Conservation (phyloP, 108 stramenopile species). For the Discostella stelligeroides region DNA sequence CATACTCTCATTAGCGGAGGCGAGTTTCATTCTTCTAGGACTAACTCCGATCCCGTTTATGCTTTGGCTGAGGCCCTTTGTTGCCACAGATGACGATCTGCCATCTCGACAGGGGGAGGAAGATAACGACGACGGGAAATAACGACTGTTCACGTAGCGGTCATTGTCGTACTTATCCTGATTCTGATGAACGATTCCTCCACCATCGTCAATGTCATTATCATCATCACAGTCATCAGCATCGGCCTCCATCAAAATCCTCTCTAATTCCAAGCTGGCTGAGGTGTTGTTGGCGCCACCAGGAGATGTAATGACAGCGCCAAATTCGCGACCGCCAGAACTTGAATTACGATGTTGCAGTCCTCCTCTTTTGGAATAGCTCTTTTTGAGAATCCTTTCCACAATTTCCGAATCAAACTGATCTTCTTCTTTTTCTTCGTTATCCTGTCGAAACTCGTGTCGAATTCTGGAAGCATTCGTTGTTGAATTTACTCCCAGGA, state of each 20-base stretch:
- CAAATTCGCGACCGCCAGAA: background rate
- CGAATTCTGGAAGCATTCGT: too few species aligned
- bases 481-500: too few species aligned
- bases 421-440: too few species aligned
- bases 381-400: too few species aligned
- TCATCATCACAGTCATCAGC: slow-evolving; percentile 28
- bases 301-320: background rate
- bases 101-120: background rate
- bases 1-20: slow-evolving; percentile 55
- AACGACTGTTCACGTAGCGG: background rate
- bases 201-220: slow-evolving; percentile 9
- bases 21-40: background rate
- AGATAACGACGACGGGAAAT: background rate
- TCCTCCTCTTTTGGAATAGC: too few species aligned
- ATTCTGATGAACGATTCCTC: background rate
- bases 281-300: background rate
- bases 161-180: background rate
- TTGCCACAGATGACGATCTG: background rate
- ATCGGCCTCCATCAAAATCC: slow-evolving; percentile 74
- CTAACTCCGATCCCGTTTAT: background rate
- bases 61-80: background rate
- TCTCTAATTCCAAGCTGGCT: slow-evolving; percentile 67
- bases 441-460: too few species aligned
- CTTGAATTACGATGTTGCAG: too few species aligned
- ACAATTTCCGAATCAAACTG: too few species aligned